Conservation (phyloP, 305 asterid species). For the Fraxinus sp. region DNA sequence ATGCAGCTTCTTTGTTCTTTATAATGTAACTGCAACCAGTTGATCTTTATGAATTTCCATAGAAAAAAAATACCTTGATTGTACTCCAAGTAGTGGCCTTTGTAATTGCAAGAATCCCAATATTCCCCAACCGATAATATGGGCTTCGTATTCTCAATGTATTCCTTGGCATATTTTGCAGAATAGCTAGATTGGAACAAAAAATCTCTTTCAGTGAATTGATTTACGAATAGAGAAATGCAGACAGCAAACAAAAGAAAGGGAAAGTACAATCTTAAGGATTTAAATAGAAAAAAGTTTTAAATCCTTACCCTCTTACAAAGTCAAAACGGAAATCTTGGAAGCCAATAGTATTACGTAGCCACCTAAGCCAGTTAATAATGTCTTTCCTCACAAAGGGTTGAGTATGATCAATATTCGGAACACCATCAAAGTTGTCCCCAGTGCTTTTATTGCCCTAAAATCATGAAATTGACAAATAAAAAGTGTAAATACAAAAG, state of each 20-base stretch:
- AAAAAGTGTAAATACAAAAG: constrained; percentile 13
- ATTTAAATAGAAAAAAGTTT: background rate
- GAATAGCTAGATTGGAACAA: constrained; percentile 54
- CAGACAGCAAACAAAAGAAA: background rate
- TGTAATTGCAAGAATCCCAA: constrained; percentile 95
- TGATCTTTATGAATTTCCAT: background rate
- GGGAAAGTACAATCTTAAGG: background rate
- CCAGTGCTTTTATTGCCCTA: constrained; percentile 93
- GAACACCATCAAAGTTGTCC: constrained; percentile 81
- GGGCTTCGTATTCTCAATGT: constrained; percentile 70
- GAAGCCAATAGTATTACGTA: constrained; percentile 67
- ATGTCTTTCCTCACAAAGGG: constrained; percentile 80
- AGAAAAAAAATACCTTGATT: constrained; percentile 64
- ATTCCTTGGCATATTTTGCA: constrained; percentile 78
- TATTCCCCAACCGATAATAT: constrained; percentile 86
- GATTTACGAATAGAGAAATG: constrained; percentile 10
- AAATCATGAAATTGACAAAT: constrained; percentile 22
- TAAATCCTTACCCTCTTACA: constrained; percentile 65
- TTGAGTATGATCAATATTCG: constrained; percentile 88
- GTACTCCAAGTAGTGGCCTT: constrained; percentile 66
- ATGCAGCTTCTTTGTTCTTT: background rate
- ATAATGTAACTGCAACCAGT: background rate
- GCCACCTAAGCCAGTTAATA: constrained; percentile 74
- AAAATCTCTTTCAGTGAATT: constrained; percentile 13
- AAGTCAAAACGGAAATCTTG: constrained; percentile 98